Conservation (phyloP, 768 basidiomycete genomes). For the Boletus rubescentipes region DNA sequence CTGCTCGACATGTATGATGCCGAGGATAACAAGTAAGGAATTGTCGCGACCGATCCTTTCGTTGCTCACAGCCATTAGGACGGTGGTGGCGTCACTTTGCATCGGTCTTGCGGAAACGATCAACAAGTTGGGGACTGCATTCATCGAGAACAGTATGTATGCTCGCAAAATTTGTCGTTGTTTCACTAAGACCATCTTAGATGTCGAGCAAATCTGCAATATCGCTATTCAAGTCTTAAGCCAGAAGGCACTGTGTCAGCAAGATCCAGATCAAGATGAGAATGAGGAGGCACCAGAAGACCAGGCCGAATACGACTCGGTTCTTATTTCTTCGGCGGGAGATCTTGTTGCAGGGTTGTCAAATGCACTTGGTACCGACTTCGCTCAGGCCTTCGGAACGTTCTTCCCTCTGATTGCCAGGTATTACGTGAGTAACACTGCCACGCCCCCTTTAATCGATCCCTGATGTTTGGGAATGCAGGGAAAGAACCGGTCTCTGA, state of each 20-base stretch:
- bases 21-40: conserved; percentile 94
- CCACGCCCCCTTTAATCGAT: background rate
- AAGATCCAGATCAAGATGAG: conserved; percentile 92
- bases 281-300: conserved; percentile 83
- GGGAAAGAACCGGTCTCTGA: conserved; percentile 84
- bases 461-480: conserved; percentile 28
- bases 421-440: conserved; percentile 71
- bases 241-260: conserved; percentile 94
- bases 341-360: conserved; percentile 93
- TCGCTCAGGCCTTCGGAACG: conserved; percentile 74
- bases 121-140: conserved; percentile 86
- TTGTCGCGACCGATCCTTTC: background rate
- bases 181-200: conserved; percentile 35
- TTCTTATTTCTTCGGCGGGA: conserved; percentile 89
- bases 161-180: background rate
- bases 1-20: conserved; percentile 88
- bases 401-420: conserved; percentile 90
- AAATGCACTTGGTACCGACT: conserved; percentile 80
- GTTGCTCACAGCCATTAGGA: conserved; percentile 44
- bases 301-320: conserved; percentile 94
- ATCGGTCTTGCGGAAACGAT: conserved; percentile 88
- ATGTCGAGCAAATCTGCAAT: conserved; percentile 73
- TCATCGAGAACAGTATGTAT: conserved; percentile 73
- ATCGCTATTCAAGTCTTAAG: conserved; percentile 86
- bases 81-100: conserved; percentile 86